Base-by-base conservation (phyloP, 441 rosid species). In the Euphorbia schlechtendalii region DNA sequence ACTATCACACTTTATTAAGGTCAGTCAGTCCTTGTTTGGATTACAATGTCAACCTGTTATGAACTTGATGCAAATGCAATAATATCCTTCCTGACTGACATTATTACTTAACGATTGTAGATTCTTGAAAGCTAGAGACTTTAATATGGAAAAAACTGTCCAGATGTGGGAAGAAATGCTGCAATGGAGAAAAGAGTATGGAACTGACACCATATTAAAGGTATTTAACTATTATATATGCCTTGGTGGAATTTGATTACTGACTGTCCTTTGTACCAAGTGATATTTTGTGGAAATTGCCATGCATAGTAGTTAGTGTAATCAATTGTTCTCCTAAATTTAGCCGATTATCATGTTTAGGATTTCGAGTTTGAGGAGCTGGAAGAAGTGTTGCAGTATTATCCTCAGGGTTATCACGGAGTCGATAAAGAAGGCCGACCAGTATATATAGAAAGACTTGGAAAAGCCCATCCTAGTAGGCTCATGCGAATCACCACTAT, bases 111-210 rank as follows among this genome's bases (percentile, higher is more conserved):
- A 56, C 28, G 36, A 57, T 53, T 79, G 76, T 69, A 94, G 97
- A 75, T 94, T 89, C 81, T 78, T 89, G 89, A 94, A 89, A 81
- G 99, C 99, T 59, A 84, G 97, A 40, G 97, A 87, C 8, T 86
- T 94, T 71, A 80, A 89, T 80, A 72, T 82, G 60, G 97, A 86
- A 18, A 89, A 78, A 76, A 86, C 97, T 51, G 81, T 84, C 78
- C 89, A 82, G 67, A 90, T 90, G 96, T 94, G 97, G 99, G 93
- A 81, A 70, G 99, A 85, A 71, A 94, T 94, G 99, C 96, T 94
- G 68, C 69, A 76, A 58, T 94, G 99, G 99, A 89, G 99, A 81
- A 83, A 73, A 78, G 96, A 89, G 63, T 86, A 82, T 55, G 94
- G 87, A 58, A 83, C 96, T n/a, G 97, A 94, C 75, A 82, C 92